Evolutionary conservation across 495 filamentous ascomycete genomes (phyloP).

Genomic region (Sabuloglossum arenarium): DNA sequence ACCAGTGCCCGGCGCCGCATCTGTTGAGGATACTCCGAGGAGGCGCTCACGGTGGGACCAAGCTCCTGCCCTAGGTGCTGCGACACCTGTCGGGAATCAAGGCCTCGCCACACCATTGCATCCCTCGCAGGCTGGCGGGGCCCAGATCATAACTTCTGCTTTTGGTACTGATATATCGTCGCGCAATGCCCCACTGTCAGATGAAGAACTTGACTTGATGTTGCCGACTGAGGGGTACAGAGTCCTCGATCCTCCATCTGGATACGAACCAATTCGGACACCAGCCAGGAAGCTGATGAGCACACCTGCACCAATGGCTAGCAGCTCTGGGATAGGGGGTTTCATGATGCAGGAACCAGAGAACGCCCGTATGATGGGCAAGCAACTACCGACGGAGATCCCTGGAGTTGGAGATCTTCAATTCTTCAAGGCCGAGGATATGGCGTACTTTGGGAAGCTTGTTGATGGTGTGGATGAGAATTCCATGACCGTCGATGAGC

Average conservation of each 20-base stretch:
- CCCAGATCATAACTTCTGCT: conserved; percentile 29
- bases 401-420: conserved; percentile 93
- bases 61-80: conserved; percentile 41
- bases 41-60: conserved; percentile 78
- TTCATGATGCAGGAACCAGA: conserved; percentile 98
- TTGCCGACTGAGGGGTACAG: conserved; percentile 85
- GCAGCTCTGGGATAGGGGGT: conserved; percentile 45
- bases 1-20: conserved; percentile 35
- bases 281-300: conserved; percentile 57
- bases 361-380: conserved; percentile 56
- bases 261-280: conserved; percentile 68
- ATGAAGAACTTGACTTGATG: conserved; percentile 87
- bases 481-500: conserved; percentile 73
- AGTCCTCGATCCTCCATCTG: conserved; percentile 77
- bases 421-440: conserved; percentile 98
- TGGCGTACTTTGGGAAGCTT: conserved; percentile 97
- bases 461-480: conserved; percentile 91
- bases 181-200: conserved; percentile 60
- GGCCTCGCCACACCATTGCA: conserved; percentile 77
- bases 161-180: conserved; percentile 71
- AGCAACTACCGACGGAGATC: conserved; percentile 89
- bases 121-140: conserved; percentile 41
- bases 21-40: conserved; percentile 35
- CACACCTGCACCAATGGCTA: conserved; percentile 46
- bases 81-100: conserved; percentile 64